Evolutionary conservation across 225 moss, liverwort and hornwort species (phyloP).

Genomic region (Physcomitrium patens): DNA sequence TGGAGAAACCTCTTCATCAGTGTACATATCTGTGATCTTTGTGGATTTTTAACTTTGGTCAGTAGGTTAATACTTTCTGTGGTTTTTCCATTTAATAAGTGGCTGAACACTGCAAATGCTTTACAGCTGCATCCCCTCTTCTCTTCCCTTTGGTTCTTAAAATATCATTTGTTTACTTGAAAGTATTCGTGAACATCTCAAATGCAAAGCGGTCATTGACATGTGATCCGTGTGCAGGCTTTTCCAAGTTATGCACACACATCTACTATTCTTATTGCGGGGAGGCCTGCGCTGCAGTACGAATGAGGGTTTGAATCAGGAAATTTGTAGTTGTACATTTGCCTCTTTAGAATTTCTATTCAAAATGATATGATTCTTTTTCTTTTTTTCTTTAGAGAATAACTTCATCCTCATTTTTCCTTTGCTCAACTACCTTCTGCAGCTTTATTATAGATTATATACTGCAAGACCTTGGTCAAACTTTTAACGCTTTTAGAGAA

Average conservation of each 20-base stretch:
- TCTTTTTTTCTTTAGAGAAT: conserved; percentile 26
- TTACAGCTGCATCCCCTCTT: not conserved
- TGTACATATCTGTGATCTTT: no score
- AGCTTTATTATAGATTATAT: conserved; percentile 21
- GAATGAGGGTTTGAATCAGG: conserved; percentile 31
- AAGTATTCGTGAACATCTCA: not conserved
- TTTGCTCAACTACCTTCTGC: conserved; percentile 16
- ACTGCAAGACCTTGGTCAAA: conserved; percentile 18
- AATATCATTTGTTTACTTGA: not conserved
- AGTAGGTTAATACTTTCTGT: not conserved
- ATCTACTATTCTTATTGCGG: conserved; percentile 19
- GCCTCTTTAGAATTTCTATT: conserved; percentile 27
- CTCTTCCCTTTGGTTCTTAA: not conserved
- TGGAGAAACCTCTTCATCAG: no score
- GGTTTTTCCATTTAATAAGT: not conserved
- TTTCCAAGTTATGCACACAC: conserved; percentile 19
- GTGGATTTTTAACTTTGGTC: no score
- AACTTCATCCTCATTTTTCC: conserved; percentile 28
- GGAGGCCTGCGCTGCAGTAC: conserved; percentile 23
- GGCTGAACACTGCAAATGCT: not conserved
- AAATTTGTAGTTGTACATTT: conserved; percentile 35
- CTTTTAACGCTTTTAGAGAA: conserved; percentile 8
- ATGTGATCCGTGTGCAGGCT: conserved; percentile 22
- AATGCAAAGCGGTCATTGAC: conserved; percentile 2
- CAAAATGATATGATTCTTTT: conserved; percentile 14